phyloP scores from a whole-genome alignment of 1,284 basidiomycete species.

The Ceratobasidium sp. region DNA sequence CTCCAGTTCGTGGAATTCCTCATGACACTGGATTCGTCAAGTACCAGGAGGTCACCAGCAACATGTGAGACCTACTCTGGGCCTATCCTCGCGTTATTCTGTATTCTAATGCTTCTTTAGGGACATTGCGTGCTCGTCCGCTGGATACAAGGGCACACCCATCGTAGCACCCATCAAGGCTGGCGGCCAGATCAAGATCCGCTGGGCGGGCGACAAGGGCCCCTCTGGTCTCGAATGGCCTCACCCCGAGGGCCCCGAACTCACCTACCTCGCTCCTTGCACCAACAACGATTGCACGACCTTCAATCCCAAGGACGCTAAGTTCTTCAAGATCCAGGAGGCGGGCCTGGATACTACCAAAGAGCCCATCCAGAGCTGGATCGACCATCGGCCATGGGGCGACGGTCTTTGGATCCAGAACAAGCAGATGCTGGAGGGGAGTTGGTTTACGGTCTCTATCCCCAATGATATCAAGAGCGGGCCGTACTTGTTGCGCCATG shows the following conservation, averaged over 20 bases:
- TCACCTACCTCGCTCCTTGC: conserved; percentile 72
- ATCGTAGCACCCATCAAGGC: neutral
- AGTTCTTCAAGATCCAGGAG: conserved; percentile 77
- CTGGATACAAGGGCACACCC: conserved; percentile 6
- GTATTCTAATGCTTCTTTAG: neutral
- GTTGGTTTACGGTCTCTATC: conserved; percentile 61
- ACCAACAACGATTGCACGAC: conserved; percentile 63
- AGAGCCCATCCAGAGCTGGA: neutral
- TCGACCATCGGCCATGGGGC: conserved; percentile 43
- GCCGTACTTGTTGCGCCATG: conserved; percentile 75
- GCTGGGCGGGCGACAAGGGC: conserved; percentile 32
- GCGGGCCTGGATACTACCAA: conserved; percentile 59
- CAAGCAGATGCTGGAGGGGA: conserved; percentile 47
- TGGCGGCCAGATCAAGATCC: conserved; percentile 4
- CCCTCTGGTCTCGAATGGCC: conserved; percentile 20
- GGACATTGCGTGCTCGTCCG: conserved; percentile 29
- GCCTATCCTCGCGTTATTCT: neutral
- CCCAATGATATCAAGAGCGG: conserved; percentile 68
- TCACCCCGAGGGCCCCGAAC: conserved; percentile 63
- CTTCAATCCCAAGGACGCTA: conserved; percentile 66
- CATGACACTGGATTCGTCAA: conserved; percentile 28
- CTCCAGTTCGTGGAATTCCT: conserved; percentile 33
- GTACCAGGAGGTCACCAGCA: conserved; percentile 13
- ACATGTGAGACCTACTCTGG: neutral
- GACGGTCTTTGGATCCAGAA: conserved; percentile 36